These are phyloP conservation scores for Ceratocystis huliohia DNA, from an alignment of 2,329 filamentous ascomycete species.

Conservation along the genomic window DNA sequence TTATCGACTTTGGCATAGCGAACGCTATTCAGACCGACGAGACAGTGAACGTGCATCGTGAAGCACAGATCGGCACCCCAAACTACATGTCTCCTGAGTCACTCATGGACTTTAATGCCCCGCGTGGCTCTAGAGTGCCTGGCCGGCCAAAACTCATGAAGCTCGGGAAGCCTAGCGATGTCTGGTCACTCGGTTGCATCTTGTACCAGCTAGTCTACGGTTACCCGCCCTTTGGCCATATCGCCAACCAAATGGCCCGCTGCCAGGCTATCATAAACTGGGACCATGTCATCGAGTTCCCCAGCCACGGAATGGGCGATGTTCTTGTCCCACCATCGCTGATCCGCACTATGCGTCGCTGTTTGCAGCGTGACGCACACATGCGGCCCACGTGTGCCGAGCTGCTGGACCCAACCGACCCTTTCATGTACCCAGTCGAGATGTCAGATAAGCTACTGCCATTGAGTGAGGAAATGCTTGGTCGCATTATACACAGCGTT, in stretches of 20 bases:
- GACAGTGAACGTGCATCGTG: constrained; percentile 93
- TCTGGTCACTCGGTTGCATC: constrained; percentile 94
- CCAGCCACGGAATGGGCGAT: constrained; percentile 54
- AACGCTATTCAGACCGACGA: constrained; percentile 93
- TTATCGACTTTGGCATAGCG: constrained; percentile 97
- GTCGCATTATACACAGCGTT: constrained; percentile 50
- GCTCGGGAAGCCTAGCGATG: constrained; percentile 85
- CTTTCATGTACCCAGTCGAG: constrained; percentile 52
- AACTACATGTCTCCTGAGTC: constrained; percentile 99
- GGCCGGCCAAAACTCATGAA: constrained; percentile 69
- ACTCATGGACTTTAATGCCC: constrained; percentile 71
- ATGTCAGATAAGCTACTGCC: constrained; percentile 42
- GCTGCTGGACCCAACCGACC: constrained; percentile 45
- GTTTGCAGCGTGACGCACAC: constrained; percentile 49
- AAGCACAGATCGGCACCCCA: constrained; percentile 87
- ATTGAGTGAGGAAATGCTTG: constrained; percentile 49
- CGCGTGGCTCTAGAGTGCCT: constrained; percentile 34
- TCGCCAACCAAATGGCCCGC: constrained; percentile 71
- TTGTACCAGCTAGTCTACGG: constrained; percentile 97
- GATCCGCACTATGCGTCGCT: constrained; percentile 49
- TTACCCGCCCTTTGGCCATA: constrained; percentile 88
- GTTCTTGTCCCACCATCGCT: constrained; percentile 46
- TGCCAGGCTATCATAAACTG: constrained; percentile 80
- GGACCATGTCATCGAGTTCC: constrained; percentile 59
- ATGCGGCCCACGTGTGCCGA: constrained; percentile 52